Evolutionary conservation across 2,329 filamentous ascomycete genomes (phyloP).

Genomic region (Oidium heveae): DNA sequence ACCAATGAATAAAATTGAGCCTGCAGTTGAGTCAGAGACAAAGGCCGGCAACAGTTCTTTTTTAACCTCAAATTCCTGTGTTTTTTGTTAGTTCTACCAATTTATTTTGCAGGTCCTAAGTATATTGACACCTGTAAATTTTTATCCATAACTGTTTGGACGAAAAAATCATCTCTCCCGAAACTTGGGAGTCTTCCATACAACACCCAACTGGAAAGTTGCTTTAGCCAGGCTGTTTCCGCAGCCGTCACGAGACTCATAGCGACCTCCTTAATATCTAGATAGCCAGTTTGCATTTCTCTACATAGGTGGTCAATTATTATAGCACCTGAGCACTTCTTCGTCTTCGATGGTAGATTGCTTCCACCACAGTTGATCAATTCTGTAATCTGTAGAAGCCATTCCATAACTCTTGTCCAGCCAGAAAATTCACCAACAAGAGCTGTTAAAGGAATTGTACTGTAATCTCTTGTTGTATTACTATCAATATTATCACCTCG

Average conservation of each 20-base stretch:
- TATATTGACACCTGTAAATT: slow-evolving; percentile 5
- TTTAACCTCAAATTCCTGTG: slow-evolving; percentile 32
- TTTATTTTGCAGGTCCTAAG: not conserved
- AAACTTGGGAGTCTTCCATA: slow-evolving; percentile 63
- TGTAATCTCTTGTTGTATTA: slow-evolving; percentile 55
- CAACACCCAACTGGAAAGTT: slow-evolving; percentile 71
- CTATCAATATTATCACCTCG: slow-evolving; percentile 42
- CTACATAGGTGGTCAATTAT: slow-evolving; percentile 54
- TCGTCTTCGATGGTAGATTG: slow-evolving; percentile 3
- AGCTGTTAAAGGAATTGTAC: slow-evolving; percentile 74
- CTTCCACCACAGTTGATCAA: slow-evolving; percentile 30
- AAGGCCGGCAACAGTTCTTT: slow-evolving; percentile 48
- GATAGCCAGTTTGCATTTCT: slow-evolving; percentile 68
- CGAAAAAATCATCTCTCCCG: slow-evolving; percentile 69
- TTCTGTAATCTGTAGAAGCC: slow-evolving; percentile 50
- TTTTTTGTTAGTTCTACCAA: slow-evolving; percentile 3
- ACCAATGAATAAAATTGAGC: slow-evolving; percentile 75
- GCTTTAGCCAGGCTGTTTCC: slow-evolving; percentile 77
- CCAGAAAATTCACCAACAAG: slow-evolving; percentile 66
- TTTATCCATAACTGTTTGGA: slow-evolving; percentile 22
- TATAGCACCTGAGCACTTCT: slow-evolving; percentile 36
- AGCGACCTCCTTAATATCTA: slow-evolving; percentile 58
- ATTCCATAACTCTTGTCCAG: slow-evolving; percentile 66
- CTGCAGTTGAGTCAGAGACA: slow-evolving; percentile 46
- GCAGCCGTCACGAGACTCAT: slow-evolving; percentile 48